Conservation (phyloP, 768 basidiomycete species). For the Russula sp. region DNA sequence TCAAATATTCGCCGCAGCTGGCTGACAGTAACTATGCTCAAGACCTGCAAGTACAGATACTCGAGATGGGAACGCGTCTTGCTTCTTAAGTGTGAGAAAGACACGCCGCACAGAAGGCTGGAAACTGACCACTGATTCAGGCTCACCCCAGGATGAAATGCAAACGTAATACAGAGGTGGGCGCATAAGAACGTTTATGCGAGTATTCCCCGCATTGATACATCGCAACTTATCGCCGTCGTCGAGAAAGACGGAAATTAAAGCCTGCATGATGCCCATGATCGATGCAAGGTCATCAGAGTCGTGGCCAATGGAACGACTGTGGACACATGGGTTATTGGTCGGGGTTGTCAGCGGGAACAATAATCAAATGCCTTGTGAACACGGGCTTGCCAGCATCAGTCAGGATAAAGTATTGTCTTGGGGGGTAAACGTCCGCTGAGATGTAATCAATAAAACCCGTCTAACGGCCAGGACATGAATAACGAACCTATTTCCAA, state of each 20-base stretch:
- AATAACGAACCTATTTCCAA: constrained; percentile 13
- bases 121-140: constrained; percentile 84
- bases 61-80: constrained; percentile 94
- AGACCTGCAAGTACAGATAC: constrained; percentile 89
- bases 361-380: constrained; percentile 55
- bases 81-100: constrained; percentile 49
- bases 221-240: constrained; percentile 83
- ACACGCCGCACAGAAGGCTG: constrained; percentile 4
- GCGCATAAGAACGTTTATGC: constrained; percentile 84
- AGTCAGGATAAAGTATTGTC: constrained; percentile 90
- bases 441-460: constrained; percentile 6
- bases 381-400: constrained; percentile 99
- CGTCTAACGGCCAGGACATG: background rate
- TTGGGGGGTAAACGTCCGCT: constrained; percentile 43
- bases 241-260: constrained; percentile 94
- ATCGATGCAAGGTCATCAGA: constrained; percentile 68
- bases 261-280: constrained; percentile 91
- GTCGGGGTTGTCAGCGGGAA: constrained; percentile 6
- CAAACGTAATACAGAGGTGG: constrained; percentile 91
- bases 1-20: constrained; percentile 87
- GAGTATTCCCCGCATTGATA: constrained; percentile 76
- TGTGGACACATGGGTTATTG: constrained; percentile 31
- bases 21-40: constrained; percentile 82
- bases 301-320: constrained; percentile 54
- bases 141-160: constrained; percentile 90